These are phyloP conservation scores for Tolypocladium guangdongense DNA, from an alignment of 2,329 filamentous ascomycete genomes.

Conservation along the genomic window DNA sequence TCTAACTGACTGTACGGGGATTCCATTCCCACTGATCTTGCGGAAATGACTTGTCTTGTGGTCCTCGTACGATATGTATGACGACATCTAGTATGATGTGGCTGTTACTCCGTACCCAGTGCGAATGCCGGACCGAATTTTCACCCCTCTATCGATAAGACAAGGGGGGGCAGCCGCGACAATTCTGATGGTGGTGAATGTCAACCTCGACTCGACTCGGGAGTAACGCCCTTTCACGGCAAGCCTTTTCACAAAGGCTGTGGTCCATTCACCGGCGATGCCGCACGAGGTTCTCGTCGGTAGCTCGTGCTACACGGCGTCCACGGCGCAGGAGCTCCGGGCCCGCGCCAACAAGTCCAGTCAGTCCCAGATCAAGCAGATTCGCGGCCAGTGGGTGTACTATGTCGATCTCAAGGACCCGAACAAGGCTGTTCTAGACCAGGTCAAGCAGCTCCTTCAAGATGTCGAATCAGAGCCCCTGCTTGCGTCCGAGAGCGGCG, in stretches of 20 bases:
- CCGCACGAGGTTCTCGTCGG: constrained; percentile 26
- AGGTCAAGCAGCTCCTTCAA: constrained; percentile 35
- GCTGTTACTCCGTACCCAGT: too few species aligned
- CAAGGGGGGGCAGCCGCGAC: constrained; percentile 6
- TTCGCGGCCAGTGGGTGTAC: constrained; percentile 50
- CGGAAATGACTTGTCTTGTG: too few species aligned
- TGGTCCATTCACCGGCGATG: constrained; percentile 14
- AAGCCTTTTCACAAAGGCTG: not conserved
- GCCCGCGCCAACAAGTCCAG: constrained; percentile 31
- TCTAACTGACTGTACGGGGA: too few species aligned
- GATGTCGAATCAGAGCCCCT: constrained; percentile 20
- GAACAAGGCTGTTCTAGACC: constrained; percentile 30
- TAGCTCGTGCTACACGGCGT: constrained; percentile 37
- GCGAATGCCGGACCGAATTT: constrained; percentile 10
- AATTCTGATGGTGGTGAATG: not conserved
- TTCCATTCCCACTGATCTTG: too few species aligned
- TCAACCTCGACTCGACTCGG: not conserved
- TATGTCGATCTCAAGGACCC: constrained; percentile 50
- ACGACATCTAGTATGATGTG: too few species aligned
- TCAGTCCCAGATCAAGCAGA: constrained; percentile 32
- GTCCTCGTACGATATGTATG: too few species aligned
- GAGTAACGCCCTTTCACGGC: not conserved
- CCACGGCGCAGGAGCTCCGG: constrained; percentile 32
- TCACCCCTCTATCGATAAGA: constrained; percentile 9
- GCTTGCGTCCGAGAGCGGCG: constrained; percentile 18